Evolutionary conservation across 176 grass and related monocot species (phyloP), one percentile per base, ranked within the genome.

Genomic region (Zoysia japonica): DNA sequence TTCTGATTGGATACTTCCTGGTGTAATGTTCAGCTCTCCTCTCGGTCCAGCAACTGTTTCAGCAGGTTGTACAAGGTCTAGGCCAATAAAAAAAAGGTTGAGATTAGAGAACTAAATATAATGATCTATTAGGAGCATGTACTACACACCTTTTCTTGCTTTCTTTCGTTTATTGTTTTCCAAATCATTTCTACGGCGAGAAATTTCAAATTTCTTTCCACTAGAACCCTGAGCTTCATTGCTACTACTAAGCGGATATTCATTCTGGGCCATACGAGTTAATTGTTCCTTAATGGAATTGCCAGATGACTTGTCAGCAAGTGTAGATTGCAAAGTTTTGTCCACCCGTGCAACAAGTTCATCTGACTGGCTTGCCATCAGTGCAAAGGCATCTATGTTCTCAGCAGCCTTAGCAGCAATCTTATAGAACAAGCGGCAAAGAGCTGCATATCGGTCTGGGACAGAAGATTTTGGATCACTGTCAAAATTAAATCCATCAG

Each of bases 341-440:
- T 98, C 92, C 43, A 98, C 84, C 87, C 81, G 85, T 61, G 90
- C 85, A 77, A 90, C 73, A 89, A 92, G 78, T 76, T 85, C 83
- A 88, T 84, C 95, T 47, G 91, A 85, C 61, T 92, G 89, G 70
- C 60, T 87, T 55, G 85, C 67, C 83, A 94, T 84, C 84, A 94
- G 68, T 50, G 83, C 57, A 81, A 90, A 92, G 65, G 86, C 69
- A 35, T 89, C 92, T 15, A 72, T 61, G 50, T 94, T 98, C 82
- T 90, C 86, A 77, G 95, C 88, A 88, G 91, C 95, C 70, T 87
- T 97, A 70, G 86, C 76, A 67, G 95, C 88, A 80, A 94, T 90
- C 80, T 87, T 94, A 70, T 85, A 92, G 56, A 98, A 94, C 50
- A 82, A 59, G 47, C 76, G 80, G 77, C 90, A 98, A 49, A 98